Evolutionary conservation across 192 early-diverging fungal genomes (phyloP).

Genomic region (Dissophora ornata): DNA sequence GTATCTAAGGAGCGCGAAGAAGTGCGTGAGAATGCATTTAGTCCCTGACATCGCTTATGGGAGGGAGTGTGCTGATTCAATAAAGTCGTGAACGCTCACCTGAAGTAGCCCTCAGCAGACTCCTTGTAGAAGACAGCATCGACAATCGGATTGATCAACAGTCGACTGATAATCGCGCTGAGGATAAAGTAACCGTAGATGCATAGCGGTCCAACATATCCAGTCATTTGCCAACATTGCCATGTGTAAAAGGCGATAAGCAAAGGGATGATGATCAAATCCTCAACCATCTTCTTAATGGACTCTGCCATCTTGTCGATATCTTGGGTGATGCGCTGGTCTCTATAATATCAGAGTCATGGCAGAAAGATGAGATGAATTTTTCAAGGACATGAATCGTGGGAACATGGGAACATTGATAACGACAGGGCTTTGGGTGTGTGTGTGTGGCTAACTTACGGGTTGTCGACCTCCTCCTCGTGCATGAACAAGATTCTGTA

Average conservation of each 20-base stretch:
- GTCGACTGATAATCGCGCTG: slow-evolving; percentile 68
- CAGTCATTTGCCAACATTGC: slow-evolving; percentile 73
- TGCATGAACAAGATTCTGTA: slow-evolving; percentile 68
- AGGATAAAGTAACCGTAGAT: slow-evolving; percentile 81
- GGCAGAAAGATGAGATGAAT: not conserved
- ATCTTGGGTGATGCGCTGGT: slow-evolving; percentile 93
- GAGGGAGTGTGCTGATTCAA: too few species aligned
- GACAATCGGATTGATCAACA: slow-evolving; percentile 81
- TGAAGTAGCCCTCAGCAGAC: slow-evolving; percentile 83
- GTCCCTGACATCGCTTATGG: too few species aligned
- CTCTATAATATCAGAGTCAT: slow-evolving; percentile 54
- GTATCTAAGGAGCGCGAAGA: slow-evolving; percentile 60
- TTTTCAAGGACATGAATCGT: too few species aligned
- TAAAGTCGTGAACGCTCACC: too few species aligned
- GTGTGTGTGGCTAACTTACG: slow-evolving; percentile 59
- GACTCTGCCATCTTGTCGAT: slow-evolving; percentile 82
- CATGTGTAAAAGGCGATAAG: slow-evolving; percentile 85
- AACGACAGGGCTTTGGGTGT: too few species aligned
- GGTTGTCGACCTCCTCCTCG: slow-evolving; percentile 73
- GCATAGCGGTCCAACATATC: slow-evolving; percentile 72
- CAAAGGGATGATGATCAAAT: slow-evolving; percentile 77
- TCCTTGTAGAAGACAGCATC: slow-evolving; percentile 79
- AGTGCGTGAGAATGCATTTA: not conserved
- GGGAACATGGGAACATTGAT: too few species aligned
- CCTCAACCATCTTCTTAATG: slow-evolving; percentile 64